Conservation (phyloP, 345 rosid genomes). For the Dipteronia dyeriana region DNA sequence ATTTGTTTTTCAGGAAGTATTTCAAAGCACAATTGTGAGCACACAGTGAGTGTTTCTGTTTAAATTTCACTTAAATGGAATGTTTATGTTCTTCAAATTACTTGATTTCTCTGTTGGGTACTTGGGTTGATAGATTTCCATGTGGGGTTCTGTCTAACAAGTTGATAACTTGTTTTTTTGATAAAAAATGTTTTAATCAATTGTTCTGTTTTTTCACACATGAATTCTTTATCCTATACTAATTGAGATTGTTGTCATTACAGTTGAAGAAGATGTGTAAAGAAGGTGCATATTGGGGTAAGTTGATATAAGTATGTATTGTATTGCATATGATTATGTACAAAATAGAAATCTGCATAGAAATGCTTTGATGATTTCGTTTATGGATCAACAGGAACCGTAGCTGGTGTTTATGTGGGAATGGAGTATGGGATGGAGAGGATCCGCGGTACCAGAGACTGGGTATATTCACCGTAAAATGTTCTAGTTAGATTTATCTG, state of each 20-base stretch:
- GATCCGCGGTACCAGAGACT: conserved; percentile 70
- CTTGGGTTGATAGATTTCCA: neutral
- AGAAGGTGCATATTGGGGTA: conserved; percentile 93
- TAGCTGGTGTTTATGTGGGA: conserved; percentile 75
- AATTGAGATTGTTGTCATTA: conserved; percentile 22
- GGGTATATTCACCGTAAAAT: conserved; percentile 49
- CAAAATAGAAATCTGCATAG: neutral
- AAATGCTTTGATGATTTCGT: neutral
- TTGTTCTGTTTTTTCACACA: neutral
- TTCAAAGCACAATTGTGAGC: conserved; percentile 44
- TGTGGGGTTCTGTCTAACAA: neutral
- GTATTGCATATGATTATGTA: neutral
- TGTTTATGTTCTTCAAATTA: neutral
- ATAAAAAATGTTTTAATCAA: neutral
- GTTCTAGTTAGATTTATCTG: neutral
- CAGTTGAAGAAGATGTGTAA: conserved; percentile 91
- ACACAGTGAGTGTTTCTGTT: conserved; percentile 46
- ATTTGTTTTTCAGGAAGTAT: conserved; percentile 51
- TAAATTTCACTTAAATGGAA: neutral
- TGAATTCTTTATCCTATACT: neutral
- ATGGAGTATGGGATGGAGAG: conserved; percentile 71
- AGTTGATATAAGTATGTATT: conserved; percentile 17
- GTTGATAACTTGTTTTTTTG: neutral
- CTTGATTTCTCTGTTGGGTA: no score
- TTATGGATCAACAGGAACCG: conserved; percentile 45